These are phyloP conservation scores for Globisporangium orthogonon DNA, from an alignment of 352 stramenopile species.

Conservation along the genomic window DNA sequence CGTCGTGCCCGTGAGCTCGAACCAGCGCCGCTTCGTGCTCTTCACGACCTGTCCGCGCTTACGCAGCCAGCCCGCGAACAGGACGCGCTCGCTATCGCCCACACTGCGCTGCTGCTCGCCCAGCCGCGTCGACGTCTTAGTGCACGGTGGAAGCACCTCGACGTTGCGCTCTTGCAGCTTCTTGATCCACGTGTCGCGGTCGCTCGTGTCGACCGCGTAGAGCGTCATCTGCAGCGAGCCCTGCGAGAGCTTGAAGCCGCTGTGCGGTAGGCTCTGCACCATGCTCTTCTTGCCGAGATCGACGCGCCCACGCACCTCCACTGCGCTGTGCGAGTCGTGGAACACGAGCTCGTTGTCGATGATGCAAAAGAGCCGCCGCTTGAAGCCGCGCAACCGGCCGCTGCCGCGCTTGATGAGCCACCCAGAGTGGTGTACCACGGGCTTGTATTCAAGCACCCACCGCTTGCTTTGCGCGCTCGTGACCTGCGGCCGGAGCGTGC, in stretches of 20 bases:
- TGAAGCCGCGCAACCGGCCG: conserved; percentile 69
- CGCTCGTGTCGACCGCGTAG: conserved; percentile 67
- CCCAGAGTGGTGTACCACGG: conserved; percentile 70
- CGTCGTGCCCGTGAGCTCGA: conserved; percentile 61
- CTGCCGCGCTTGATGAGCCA: conserved; percentile 85
- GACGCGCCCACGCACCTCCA: conserved; percentile 66
- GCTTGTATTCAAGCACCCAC: conserved; percentile 81
- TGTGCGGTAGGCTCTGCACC: conserved; percentile 63
- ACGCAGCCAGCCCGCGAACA: conserved; percentile 78
- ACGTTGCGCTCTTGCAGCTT: conserved; percentile 71
- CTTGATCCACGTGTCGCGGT: conserved; percentile 80
- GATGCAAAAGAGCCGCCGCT: conserved; percentile 83
- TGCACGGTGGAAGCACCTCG: conserved; percentile 42
- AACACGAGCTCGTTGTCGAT: conserved; percentile 84
- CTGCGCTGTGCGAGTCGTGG: conserved; percentile 73
- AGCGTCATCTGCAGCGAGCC: conserved; percentile 74
- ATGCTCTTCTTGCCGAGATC: conserved; percentile 62
- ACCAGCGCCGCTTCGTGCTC: conserved; percentile 84
- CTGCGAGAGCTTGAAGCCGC: conserved; percentile 69
- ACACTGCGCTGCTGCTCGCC: conserved; percentile 50
- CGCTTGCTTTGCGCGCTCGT: conserved; percentile 54
- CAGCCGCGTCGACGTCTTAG: conserved; percentile 44
- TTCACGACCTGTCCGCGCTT: conserved; percentile 84
- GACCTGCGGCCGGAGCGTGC: conserved; percentile 30
- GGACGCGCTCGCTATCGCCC: conserved; percentile 38